These are phyloP conservation scores for Myxozyma neotropica DNA, from an alignment of 805 yeast species.

Conservation along the genomic window DNA sequence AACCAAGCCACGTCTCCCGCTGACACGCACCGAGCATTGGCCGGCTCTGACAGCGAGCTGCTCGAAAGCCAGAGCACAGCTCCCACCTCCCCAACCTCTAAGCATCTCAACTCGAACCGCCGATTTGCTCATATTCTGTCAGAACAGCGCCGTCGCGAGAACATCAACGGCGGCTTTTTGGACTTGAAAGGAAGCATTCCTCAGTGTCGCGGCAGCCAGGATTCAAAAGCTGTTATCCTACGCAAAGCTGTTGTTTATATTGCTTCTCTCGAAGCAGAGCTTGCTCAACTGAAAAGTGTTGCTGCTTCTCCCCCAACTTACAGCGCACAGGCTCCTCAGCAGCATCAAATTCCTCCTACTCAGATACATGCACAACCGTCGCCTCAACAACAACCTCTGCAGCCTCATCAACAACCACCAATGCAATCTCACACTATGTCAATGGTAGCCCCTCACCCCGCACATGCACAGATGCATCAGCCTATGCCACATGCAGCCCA, in stretches of 20 bases:
- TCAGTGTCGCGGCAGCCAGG: slow-evolving; percentile 47
- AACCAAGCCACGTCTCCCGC: not conserved
- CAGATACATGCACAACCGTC: not conserved
- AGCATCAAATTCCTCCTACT: not conserved
- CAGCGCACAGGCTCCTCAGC: not conserved
- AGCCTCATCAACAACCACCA: not conserved
- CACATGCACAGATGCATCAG: not conserved
- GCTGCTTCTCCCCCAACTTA: not conserved
- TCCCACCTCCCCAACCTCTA: not conserved
- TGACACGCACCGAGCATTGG: not conserved
- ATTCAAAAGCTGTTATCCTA: slow-evolving; percentile 51
- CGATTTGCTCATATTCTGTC: slow-evolving; percentile 50
- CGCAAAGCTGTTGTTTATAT: slow-evolving; percentile 51
- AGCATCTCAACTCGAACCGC: slow-evolving; percentile 29
- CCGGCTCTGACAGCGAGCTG: not conserved
- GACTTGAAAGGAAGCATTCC: slow-evolving; percentile 48
- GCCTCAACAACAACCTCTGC: not conserved
- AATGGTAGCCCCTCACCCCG: not conserved
- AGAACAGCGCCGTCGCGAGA: slow-evolving; percentile 52
- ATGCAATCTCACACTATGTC: not conserved
- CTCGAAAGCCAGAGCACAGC: not conserved
- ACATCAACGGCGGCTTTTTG: slow-evolving; percentile 52
- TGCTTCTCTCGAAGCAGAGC: slow-evolving; percentile 43
- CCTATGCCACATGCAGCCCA: slow-evolving; percentile 5
- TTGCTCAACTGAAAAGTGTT: slow-evolving; percentile 33